A percentile compares a stretch with the other conserved stretches of the same genome.
These are phyloP conservation scores for Hortaea werneckii DNA, from an alignment of 2,329 filamentous ascomycete genomes.

Conservation along the genomic window DNA sequence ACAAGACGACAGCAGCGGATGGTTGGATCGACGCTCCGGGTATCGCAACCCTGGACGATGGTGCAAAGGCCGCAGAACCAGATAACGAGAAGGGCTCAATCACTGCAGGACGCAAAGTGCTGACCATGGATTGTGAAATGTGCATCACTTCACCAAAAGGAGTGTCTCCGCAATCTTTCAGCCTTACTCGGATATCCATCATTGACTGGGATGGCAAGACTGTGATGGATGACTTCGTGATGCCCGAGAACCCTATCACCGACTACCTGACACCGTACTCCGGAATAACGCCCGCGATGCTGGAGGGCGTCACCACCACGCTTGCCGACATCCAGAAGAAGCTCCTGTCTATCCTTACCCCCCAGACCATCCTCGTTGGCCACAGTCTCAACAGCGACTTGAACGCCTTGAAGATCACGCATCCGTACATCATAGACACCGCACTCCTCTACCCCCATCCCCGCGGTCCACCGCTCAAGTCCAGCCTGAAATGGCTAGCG, in stretches of 20 bases:
- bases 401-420: slow-evolving; percentile 71
- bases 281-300: slow-evolving; percentile 79
- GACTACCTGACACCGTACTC: slow-evolving; percentile 83
- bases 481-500: slow-evolving; percentile 78
- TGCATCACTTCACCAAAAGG: slow-evolving; percentile 59
- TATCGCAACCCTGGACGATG: slow-evolving; percentile 57
- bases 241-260: slow-evolving; percentile 74
- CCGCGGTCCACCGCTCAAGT: slow-evolving; percentile 79
- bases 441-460: slow-evolving; percentile 83
- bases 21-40: slow-evolving; percentile 76
- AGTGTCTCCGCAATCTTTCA: slow-evolving; percentile 54
- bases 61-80: slow-evolving; percentile 51
- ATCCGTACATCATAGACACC: slow-evolving; percentile 91
- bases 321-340: slow-evolving; percentile 71
- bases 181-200: slow-evolving; percentile 80
- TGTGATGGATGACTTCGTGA: slow-evolving; percentile 83
- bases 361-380: slow-evolving; percentile 64
- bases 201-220: slow-evolving; percentile 75
- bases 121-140: slow-evolving; percentile 95
- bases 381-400: slow-evolving; percentile 79
- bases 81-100: slow-evolving; percentile 73
- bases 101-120: slow-evolving; percentile 66
- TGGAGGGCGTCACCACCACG: slow-evolving; percentile 73
- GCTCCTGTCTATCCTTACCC: slow-evolving; percentile 60
- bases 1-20: slow-evolving; percentile 40